Base-by-base conservation (phyloP, 441 rosid genomes). In the Erodium chrysanthum region DNA sequence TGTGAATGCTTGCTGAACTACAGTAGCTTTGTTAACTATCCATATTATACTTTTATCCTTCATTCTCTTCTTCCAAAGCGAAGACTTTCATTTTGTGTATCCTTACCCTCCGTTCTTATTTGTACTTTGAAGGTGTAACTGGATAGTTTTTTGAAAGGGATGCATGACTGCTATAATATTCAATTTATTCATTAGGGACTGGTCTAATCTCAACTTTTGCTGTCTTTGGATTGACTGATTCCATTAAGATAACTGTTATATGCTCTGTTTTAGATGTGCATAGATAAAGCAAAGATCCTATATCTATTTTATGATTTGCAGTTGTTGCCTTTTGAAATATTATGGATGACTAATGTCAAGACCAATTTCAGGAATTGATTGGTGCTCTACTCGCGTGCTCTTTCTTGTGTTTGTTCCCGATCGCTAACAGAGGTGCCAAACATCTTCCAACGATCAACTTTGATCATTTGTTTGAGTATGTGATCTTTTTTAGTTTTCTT, bases 341-440 rank as follows among this genome's bases (percentile, higher is more conserved):
- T 15, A 11, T 18, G 17, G 3, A 60, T 14, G 72, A 66, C 71
- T 64, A 56, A 62, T 29, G n/a, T 10, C 5, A 37, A 48, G 74
- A 58, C 65, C 76, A 33, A 42, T 84, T 78, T 73, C 94, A 90
- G 96, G 96, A 89, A 81, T 72, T 94, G 82, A 81, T 89, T 54
- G 91, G 81, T 65, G 89, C 96, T 67, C 85, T 94, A 76, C 92
- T 91, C 72, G 92, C 92, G 5, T 88, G 94, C 71, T 82, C 92
- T 67, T 86, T 94, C 80, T 91, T 89, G 77, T 88, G 91, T 81
- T 81, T 89, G 87, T 89, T 94, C 81, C 96, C 96, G 2, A 78
- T 75, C 76, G 61, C 71, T 69, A 72, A 70, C 71, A 82, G 96
- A 84, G 77, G 73, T 78, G 83, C 77, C 76, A 80, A 81, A 66